Conservation (phyloP, 306 rosid species). For the Quercus variabilis region DNA sequence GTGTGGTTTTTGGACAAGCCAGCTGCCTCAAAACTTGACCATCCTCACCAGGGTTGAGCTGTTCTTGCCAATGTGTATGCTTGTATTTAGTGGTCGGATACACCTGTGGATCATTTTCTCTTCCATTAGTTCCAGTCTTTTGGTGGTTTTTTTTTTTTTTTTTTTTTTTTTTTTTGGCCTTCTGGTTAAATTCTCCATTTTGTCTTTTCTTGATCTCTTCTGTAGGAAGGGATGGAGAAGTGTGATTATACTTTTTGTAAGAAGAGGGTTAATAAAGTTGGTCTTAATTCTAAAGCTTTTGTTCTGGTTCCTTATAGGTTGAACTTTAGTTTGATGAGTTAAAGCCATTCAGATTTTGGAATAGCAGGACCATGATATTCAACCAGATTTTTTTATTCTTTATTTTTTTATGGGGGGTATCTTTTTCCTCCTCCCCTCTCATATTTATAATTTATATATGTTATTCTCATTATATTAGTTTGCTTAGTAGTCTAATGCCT, state of each 20-base stretch:
- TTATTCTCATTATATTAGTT: not conserved
- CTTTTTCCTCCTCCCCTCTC: not conserved
- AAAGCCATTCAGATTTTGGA: not conserved
- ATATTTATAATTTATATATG: not conserved
- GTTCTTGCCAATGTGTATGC: slow-evolving; percentile 37
- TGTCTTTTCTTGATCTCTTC: slow-evolving; percentile 37
- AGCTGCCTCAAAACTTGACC: slow-evolving; percentile 81
- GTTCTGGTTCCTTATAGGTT: slow-evolving; percentile 25
- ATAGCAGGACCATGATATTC: not conserved
- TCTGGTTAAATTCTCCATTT: slow-evolving; percentile 39
- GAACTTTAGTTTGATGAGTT: slow-evolving; percentile 19
- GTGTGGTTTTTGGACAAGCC: slow-evolving; percentile 89
- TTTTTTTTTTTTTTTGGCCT: not conserved
- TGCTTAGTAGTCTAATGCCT: not conserved
- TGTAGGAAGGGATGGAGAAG: slow-evolving; percentile 41
- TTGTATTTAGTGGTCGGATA: slow-evolving; percentile 59
- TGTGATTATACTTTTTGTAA: slow-evolving; percentile 43
- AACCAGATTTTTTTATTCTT: not conserved
- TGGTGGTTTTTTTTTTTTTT: slow-evolving; percentile 3
- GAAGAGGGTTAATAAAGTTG: slow-evolving; percentile 49
- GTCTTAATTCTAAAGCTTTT: slow-evolving; percentile 26
- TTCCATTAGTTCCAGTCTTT: slow-evolving; percentile 20
- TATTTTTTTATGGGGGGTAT: too few relatives aligned
- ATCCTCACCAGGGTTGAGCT: slow-evolving; percentile 43
- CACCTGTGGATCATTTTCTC: slow-evolving; percentile 30